Evolutionary conservation across 805 yeast species (phyloP).

Genomic region (Yamadazyma philogaea): DNA sequence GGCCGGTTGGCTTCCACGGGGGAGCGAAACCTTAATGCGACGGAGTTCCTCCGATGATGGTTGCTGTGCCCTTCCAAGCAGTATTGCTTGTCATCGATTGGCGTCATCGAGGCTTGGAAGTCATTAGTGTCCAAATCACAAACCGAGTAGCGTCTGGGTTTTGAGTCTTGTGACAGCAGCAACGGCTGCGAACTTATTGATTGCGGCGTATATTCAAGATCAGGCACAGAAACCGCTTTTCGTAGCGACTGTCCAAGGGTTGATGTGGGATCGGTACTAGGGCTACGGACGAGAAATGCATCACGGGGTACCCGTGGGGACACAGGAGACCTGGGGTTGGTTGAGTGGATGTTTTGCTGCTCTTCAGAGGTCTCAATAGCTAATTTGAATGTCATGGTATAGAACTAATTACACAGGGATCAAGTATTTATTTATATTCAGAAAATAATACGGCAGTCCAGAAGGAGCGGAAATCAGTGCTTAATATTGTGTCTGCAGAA

Average conservation of each 20-base stretch:
- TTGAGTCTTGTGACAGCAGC: not conserved
- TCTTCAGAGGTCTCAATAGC: slow-evolving; percentile 2
- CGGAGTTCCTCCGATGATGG: slow-evolving; percentile 45
- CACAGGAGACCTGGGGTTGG: not conserved
- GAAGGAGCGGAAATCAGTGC: not conserved
- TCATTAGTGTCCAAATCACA: slow-evolving; percentile 13
- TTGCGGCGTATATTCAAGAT: not conserved
- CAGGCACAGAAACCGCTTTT: slow-evolving; percentile 5
- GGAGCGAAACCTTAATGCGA: slow-evolving; percentile 44
- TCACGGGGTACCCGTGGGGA: slow-evolving; percentile 6
- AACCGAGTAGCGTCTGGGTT: slow-evolving; percentile 12
- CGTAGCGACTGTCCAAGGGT: not conserved
- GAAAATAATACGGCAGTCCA: not conserved
- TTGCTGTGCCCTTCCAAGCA: slow-evolving; percentile 1
- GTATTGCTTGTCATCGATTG: slow-evolving; percentile 3
- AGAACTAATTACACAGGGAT: not conserved
- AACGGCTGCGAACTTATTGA: not conserved
- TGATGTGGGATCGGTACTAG: not conserved
- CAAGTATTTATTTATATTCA: not conserved
- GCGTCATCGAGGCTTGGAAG: slow-evolving; percentile 7
- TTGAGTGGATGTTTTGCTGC: not conserved
- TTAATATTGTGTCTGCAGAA: not conserved
- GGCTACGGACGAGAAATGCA: slow-evolving; percentile 2
- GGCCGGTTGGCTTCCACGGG: slow-evolving; percentile 23
- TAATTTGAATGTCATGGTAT: slow-evolving; percentile 6